phyloP scores from a whole-genome alignment of 2,329 filamentous ascomycete species.

The Fusarium pilosicola region DNA sequence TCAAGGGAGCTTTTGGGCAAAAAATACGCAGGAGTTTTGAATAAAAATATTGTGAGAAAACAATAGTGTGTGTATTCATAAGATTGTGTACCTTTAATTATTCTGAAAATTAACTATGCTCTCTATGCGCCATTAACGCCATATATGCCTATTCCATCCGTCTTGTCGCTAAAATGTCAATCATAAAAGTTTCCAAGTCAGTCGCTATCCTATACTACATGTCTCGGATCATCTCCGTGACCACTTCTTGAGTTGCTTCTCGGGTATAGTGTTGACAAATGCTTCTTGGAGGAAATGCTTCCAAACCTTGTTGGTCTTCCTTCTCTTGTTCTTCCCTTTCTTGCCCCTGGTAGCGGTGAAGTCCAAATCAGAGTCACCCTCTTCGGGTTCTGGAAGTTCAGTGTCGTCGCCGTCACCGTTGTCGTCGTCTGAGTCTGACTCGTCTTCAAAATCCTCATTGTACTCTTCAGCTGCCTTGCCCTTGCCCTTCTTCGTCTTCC shows the following conservation, averaged over 20 bases:
- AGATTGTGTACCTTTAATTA: constrained; percentile 9
- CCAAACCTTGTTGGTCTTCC: constrained; percentile 75
- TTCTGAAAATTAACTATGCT: neutral
- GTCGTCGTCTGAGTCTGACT: constrained; percentile 37
- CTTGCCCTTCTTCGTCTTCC: constrained; percentile 37
- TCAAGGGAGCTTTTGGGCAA: neutral
- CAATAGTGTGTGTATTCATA: constrained; percentile 12
- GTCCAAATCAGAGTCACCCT: constrained; percentile 33
- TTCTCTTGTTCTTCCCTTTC: constrained; percentile 57
- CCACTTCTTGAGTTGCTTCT: constrained; percentile 69
- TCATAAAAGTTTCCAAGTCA: constrained; percentile 3
- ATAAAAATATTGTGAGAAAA: neutral
- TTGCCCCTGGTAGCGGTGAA: constrained; percentile 20
- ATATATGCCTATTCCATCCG: constrained; percentile 10
- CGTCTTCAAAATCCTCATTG: constrained; percentile 41
- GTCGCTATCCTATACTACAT: neutral
- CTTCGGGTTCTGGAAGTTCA: constrained; percentile 30
- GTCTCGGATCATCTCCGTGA: constrained; percentile 37
- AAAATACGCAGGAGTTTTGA: neutral
- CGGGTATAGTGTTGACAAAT: constrained; percentile 78
- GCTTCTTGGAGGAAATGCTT: constrained; percentile 79
- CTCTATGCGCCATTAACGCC: constrained; percentile 30
- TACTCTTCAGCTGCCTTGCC: constrained; percentile 33
- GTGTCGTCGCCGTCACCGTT: constrained; percentile 19
- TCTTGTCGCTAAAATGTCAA: constrained; percentile 35